Percentiles rank a stretch among this genome's conserved stretches.
These are phyloP conservation scores for Epichloe gansuensis DNA, from an alignment of 2,329 filamentous ascomycete species.

Conservation along the genomic window DNA sequence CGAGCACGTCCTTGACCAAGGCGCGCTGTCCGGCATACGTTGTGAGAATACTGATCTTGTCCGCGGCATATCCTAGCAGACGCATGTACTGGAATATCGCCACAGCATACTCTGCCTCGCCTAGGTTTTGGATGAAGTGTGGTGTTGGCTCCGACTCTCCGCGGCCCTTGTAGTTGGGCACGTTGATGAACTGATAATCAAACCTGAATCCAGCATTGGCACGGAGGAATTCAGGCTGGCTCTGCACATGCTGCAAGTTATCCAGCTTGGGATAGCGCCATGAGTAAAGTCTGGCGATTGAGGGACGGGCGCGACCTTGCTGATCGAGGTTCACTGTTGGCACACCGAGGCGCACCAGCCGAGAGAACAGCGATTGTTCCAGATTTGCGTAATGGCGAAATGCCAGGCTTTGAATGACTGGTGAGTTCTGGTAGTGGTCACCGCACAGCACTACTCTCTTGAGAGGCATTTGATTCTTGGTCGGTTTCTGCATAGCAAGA, in stretches of 20 bases:
- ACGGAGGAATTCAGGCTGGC: slow-evolving; percentile 54
- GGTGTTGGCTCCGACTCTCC: slow-evolving; percentile 84
- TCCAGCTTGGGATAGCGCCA: slow-evolving; percentile 81
- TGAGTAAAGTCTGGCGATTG: slow-evolving; percentile 77
- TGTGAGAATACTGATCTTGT: slow-evolving; percentile 74
- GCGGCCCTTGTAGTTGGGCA: slow-evolving; percentile 79
- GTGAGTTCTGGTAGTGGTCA: slow-evolving; percentile 93
- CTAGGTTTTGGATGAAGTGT: slow-evolving; percentile 92
- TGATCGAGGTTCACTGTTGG: slow-evolving; percentile 82
- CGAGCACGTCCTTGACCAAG: slow-evolving; percentile 75
- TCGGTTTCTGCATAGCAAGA: slow-evolving; percentile 75
- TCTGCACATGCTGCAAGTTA: slow-evolving; percentile 64
- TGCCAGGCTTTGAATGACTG: slow-evolving; percentile 85
- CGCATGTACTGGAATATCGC: slow-evolving; percentile 97
- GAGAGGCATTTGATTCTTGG: slow-evolving; percentile 58
- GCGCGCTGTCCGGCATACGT: slow-evolving; percentile 90
- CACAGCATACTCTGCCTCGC: slow-evolving; percentile 93
- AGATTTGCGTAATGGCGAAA: slow-evolving; percentile 93
- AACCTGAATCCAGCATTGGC: slow-evolving; percentile 89
- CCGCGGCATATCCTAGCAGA: slow-evolving; percentile 76
- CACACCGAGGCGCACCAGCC: slow-evolving; percentile 83
- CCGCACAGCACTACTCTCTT: slow-evolving; percentile 87
- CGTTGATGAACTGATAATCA: slow-evolving; percentile 94
- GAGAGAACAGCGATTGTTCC: slow-evolving; percentile 87
- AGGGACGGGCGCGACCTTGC: slow-evolving; percentile 80